phyloP scores from a whole-genome alignment of 2,329 filamentous ascomycete genomes.

The Didymosphaeria variabile region DNA sequence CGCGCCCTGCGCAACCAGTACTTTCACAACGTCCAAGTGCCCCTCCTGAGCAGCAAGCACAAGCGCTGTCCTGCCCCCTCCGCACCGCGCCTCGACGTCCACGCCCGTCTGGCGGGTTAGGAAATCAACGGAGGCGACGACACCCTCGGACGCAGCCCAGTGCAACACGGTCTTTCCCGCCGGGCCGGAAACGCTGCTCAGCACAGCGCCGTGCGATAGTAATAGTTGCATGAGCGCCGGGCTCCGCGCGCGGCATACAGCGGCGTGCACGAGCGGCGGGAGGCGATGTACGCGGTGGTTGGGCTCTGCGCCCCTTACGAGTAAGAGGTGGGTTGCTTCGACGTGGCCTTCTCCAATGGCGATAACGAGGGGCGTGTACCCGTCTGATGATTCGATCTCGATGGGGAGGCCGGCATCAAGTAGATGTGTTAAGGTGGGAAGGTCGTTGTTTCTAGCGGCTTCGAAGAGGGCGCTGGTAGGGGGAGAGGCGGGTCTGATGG shows the following conservation, averaged over 20 bases:
- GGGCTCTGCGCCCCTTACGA: conserved; percentile 23
- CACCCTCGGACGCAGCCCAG: conserved; percentile 28
- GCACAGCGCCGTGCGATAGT: conserved; percentile 26
- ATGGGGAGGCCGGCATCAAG: background rate
- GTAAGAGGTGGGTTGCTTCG: conserved; percentile 23
- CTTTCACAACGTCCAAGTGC: conserved; percentile 21
- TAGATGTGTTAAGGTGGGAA: background rate
- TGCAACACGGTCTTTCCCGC: conserved; percentile 29
- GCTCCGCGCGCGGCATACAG: conserved; percentile 11
- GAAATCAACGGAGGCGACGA: conserved; percentile 26
- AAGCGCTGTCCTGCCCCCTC: conserved; percentile 29
- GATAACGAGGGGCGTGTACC: conserved; percentile 22
- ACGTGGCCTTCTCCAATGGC: conserved; percentile 25
- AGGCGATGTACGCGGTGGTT: conserved; percentile 15
- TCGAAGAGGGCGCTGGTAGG: background rate
- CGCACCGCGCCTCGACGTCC: conserved; percentile 26
- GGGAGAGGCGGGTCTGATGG: background rate
- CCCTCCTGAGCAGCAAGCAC: conserved; percentile 32
- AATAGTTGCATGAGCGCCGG: conserved; percentile 29
- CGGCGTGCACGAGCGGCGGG: conserved; percentile 27
- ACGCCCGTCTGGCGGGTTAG: conserved; percentile 24
- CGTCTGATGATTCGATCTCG: conserved; percentile 19
- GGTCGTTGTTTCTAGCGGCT: background rate
- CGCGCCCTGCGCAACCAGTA: conserved; percentile 32
- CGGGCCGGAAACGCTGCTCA: conserved; percentile 19